Base-by-base conservation (phyloP, 495 filamentous ascomycete genomes). In the Talaromyces ruber region DNA sequence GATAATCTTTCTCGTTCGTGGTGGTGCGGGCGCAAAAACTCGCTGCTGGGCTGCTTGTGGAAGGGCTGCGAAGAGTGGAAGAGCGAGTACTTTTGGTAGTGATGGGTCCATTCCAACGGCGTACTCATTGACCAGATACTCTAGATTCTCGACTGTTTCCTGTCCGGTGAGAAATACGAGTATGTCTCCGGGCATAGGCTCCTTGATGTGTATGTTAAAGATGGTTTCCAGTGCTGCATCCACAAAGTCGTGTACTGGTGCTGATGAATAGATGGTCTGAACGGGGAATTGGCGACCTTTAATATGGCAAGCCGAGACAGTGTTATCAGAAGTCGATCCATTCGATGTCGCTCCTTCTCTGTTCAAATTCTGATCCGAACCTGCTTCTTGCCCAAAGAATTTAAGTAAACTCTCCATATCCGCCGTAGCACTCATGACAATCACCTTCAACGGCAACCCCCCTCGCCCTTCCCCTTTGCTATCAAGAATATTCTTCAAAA, bases 351-450 rank as follows among this genome's bases (percentile, higher is more conserved):
- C 3, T 6, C 14, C 0, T 54, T 54, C 51, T 9, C 51, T 16
- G 12, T n/a, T 54, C 14, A 2, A 0, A 4, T 14, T 28, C 51
- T 18, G 68, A 32, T 69, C 68, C 4, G 37, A 24, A 0, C 37
- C 56, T 16, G 62, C 45, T 14, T 71, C 79, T 12, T 75, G 76
- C 50, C 82, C 80, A 68, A 96, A 97, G 72, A 96, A 98, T 1
- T 77, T 74, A 47, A 83, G 79, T 26, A 97, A 81, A 60, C 77
- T 84, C 62, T 92, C 88, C 64, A 94, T 85, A 71, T 97, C 91
- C 18, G 91, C 88, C 16, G 95, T 99, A 56, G 95, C 95, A 76
- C 92, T 96, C 95, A 99, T 99, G 65, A 97, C 84, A 16, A 95
- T 83, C 9, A 97, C 87, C 70, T 97, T 98, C 62, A 98, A 75